Conservation (phyloP, 768 basidiomycete genomes). For the Exidia glandulosa region DNA sequence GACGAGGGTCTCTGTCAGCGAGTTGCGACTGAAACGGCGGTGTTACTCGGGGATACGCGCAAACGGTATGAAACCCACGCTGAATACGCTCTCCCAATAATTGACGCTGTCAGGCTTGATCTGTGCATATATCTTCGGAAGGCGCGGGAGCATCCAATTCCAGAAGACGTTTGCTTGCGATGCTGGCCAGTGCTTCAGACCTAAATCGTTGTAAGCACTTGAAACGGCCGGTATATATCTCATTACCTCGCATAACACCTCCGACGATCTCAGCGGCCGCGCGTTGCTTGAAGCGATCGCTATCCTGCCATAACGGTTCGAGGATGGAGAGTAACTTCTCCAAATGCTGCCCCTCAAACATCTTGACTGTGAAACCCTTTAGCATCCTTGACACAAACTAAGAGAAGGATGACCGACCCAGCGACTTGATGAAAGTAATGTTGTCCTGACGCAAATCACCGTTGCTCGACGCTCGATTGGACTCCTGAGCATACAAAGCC, state of each 20-base stretch:
- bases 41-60: constrained; percentile 1
- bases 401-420: constrained; percentile 23
- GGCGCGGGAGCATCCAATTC: constrained; percentile 54
- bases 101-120: constrained; percentile 78
- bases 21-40: constrained; percentile 35
- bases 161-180: constrained; percentile 45
- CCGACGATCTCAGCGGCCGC: constrained; percentile 65
- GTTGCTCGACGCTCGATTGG: constrained; percentile 35
- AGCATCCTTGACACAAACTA: constrained; percentile 25
- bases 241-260: constrained; percentile 69
- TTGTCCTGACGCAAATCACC: constrained; percentile 48
- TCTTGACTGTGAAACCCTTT: constrained; percentile 43
- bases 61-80: constrained; percentile 25
- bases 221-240: constrained; percentile 6
- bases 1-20: constrained; percentile 66
- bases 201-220: constrained; percentile 22
- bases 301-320: constrained; percentile 50
- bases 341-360: constrained; percentile 43
- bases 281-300: constrained; percentile 78
- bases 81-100: constrained; percentile 63
- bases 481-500: constrained; percentile 72
- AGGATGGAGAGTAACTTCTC: constrained; percentile 42
- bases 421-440: constrained; percentile 35
- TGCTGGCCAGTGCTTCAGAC: constrained; percentile 77
- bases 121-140: constrained; percentile 54